Evolutionary conservation across 306 rosid genomes (phyloP).

Genomic region (Albizia julibrissin): DNA sequence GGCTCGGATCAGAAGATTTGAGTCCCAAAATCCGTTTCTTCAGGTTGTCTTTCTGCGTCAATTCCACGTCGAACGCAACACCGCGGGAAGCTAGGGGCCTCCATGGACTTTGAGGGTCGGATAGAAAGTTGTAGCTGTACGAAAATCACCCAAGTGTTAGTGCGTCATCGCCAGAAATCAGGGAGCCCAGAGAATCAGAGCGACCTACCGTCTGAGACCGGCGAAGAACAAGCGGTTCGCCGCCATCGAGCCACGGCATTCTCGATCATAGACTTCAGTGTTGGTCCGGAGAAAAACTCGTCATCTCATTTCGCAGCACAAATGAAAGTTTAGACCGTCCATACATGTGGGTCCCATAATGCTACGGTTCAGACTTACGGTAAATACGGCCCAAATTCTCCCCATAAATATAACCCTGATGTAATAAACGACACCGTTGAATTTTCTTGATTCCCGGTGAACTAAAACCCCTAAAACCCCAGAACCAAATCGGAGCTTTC

Average conservation of each 20-base stretch:
- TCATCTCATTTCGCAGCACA: too few relatives aligned
- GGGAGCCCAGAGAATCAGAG: not conserved
- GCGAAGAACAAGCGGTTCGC: constrained; percentile 37
- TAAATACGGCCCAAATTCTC: not conserved
- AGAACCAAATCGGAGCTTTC: constrained; percentile 2
- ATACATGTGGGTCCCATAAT: constrained; percentile 21
- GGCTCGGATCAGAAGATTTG: constrained; percentile 30
- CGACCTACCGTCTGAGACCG: constrained; percentile 43
- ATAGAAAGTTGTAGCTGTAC: constrained; percentile 34
- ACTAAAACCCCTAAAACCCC: constrained; percentile 31
- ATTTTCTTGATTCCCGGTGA: not conserved
- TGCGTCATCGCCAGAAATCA: not conserved
- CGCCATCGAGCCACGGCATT: constrained; percentile 34
- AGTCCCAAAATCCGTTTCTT: constrained; percentile 43
- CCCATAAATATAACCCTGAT: not conserved
- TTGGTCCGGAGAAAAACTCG: not conserved
- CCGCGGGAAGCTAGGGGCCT: constrained; percentile 30
- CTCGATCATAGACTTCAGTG: not conserved
- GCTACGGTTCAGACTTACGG: not conserved
- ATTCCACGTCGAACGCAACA: not conserved
- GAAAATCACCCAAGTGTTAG: not conserved
- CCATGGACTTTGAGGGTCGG: constrained; percentile 26
- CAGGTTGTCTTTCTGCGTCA: constrained; percentile 21
- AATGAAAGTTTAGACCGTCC: not conserved
- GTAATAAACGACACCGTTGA: not conserved